phyloP scores from a whole-genome alignment of 2,329 filamentous ascomycete species.

The Aspergillus aculeatus region DNA sequence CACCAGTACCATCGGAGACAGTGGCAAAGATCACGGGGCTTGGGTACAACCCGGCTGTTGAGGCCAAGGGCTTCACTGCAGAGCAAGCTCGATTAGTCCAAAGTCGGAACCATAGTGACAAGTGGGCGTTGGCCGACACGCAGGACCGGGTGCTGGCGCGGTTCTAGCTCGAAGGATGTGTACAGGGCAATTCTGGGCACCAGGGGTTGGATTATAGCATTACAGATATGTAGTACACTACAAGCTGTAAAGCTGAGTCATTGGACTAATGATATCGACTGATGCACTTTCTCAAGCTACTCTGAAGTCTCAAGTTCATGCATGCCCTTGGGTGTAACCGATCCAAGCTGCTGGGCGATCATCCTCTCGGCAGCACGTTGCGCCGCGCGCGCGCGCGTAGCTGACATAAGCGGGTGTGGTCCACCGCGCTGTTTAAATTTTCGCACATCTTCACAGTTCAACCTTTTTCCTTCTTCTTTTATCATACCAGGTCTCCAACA shows the following conservation, averaged over 20 bases:
- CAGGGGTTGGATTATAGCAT: not conserved
- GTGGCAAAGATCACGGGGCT: constrained; percentile 67
- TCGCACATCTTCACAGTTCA: constrained; percentile 14
- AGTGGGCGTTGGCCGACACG: constrained; percentile 77
- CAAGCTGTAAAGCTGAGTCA: too few relatives aligned
- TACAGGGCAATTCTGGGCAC: not conserved
- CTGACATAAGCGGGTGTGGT: constrained; percentile 15
- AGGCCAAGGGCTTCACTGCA: constrained; percentile 83
- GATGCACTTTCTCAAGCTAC: too few relatives aligned
- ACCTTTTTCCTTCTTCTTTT: constrained; percentile 25
- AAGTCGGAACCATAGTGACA: constrained; percentile 66
- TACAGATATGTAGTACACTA: not conserved
- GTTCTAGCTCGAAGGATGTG: constrained; percentile 45
- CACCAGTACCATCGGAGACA: constrained; percentile 59
- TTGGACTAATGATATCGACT: too few relatives aligned
- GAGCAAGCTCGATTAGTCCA: constrained; percentile 68
- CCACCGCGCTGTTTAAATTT: constrained; percentile 21
- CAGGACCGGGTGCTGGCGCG: constrained; percentile 70
- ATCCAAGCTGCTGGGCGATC: too few relatives aligned
- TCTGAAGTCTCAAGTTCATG: too few relatives aligned
- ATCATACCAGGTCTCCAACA: constrained; percentile 44
- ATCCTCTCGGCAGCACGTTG: not conserved
- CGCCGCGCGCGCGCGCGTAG: not conserved
- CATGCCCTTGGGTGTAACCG: too few relatives aligned
- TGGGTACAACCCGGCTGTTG: constrained; percentile 88